Percentiles rank a stretch among this genome's conserved stretches.
phyloP scores from a whole-genome alignment of 148 eudicot genomes.

The Bassia scoparia region DNA sequence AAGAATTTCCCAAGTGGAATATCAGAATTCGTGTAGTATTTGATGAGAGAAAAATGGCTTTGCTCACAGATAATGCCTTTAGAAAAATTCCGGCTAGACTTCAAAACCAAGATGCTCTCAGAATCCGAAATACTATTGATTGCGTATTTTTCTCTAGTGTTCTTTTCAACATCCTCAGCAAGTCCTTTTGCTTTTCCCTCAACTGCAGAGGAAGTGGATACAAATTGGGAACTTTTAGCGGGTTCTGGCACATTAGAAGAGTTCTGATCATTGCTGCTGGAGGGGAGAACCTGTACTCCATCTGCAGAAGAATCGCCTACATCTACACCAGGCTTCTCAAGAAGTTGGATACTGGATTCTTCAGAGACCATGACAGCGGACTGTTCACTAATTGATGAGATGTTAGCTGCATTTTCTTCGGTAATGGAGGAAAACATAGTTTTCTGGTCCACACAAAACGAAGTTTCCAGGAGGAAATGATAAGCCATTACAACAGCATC shows the following conservation, averaged over 20 bases:
- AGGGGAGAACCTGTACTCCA: constrained; percentile 34
- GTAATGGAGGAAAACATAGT: constrained; percentile 81
- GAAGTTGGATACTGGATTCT: constrained; percentile 22
- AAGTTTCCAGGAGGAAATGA: constrained; percentile 86
- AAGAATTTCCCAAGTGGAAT: constrained; percentile 79
- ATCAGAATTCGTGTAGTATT: constrained; percentile 85
- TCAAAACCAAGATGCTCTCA: constrained; percentile 87
- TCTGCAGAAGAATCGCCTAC: constrained; percentile 24
- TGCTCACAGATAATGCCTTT: constrained; percentile 80
- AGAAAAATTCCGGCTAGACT: constrained; percentile 67
- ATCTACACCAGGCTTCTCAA: constrained; percentile 25
- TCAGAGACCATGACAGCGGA: constrained; percentile 20
- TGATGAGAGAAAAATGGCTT: constrained; percentile 81
- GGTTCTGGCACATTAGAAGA: constrained; percentile 15
- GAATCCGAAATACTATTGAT: constrained; percentile 65
- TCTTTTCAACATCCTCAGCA: constrained; percentile 40
- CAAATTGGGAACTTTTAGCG: constrained; percentile 8
- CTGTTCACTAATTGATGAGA: constrained; percentile 14
- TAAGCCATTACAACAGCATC: constrained; percentile 95
- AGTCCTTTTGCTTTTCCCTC: constrained; percentile 27
- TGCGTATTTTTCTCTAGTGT: constrained; percentile 40
- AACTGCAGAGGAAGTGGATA: constrained; percentile 8
- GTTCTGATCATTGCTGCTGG: constrained; percentile 36
- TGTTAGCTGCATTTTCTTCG: constrained; percentile 24
- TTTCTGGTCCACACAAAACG: constrained; percentile 76